Conservation (phyloP, 2,329 filamentous ascomycete genomes). For the Gnomoniopsis sp. region DNA sequence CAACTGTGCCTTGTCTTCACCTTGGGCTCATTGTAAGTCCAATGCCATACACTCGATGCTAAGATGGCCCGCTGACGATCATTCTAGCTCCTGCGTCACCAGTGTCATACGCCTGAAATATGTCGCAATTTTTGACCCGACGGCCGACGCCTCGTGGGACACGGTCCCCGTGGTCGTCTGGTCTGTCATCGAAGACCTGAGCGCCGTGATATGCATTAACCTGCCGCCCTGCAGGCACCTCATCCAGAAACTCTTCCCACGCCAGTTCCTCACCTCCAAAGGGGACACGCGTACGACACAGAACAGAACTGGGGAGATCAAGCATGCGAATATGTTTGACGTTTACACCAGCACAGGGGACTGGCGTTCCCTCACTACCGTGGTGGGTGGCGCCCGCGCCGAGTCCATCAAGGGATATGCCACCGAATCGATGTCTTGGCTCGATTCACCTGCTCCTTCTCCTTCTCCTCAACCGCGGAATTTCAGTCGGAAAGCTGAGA, state of each 20-base stretch:
- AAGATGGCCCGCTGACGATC: not conserved
- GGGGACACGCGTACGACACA: not conserved
- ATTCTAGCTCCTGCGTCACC: conserved; percentile 4
- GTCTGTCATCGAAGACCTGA: conserved; percentile 10
- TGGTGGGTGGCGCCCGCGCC: too few species aligned
- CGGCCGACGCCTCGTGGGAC: conserved; percentile 10
- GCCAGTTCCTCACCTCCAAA: not conserved
- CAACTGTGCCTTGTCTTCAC: conserved; percentile 7
- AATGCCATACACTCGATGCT: not conserved
- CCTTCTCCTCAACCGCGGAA: too few species aligned
- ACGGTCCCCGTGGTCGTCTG: conserved; percentile 7
- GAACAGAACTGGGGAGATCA: not conserved
- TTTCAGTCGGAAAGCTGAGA: too few species aligned
- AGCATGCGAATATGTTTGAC: too few species aligned
- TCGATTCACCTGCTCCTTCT: too few species aligned
- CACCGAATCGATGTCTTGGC: too few species aligned
- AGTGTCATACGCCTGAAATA: conserved; percentile 8
- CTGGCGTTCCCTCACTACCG: too few species aligned
- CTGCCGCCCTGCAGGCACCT: conserved; percentile 7
- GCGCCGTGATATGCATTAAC: conserved; percentile 7
- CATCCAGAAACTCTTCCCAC: conserved; percentile 1
- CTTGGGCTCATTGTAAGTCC: conserved; percentile 8
- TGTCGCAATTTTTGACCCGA: conserved; percentile 4
- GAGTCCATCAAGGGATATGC: too few species aligned
- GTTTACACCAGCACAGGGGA: too few species aligned